Conservation (phyloP, 1,139 yeast genomes). For the Candida sojae region DNA sequence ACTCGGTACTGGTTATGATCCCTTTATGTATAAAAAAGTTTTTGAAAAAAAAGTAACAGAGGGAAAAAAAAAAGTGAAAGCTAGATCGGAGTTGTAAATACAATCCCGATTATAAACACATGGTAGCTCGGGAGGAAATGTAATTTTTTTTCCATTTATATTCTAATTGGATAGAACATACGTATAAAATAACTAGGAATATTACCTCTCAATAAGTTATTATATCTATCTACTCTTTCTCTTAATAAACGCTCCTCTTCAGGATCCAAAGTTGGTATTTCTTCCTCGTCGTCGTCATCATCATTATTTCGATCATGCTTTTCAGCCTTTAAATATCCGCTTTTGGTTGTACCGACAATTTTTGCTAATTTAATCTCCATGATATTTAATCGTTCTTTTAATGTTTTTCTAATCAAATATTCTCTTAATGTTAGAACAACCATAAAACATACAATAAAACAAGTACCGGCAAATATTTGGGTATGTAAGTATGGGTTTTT, state of each 20-base stretch:
- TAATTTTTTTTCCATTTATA: constrained; percentile 11
- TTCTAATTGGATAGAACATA: constrained; percentile 26
- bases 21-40: no score
- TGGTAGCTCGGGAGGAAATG: no score
- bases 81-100: no score
- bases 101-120: no score
- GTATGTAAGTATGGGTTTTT: constrained; percentile 55
- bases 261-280: background rate
- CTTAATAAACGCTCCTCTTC: constrained; percentile 18
- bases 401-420: constrained; percentile 24
- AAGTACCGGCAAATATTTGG: constrained; percentile 60
- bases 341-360: constrained; percentile 8
- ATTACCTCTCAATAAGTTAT: constrained; percentile 17
- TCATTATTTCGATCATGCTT: background rate
- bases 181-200: constrained; percentile 17
- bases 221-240: constrained; percentile 22
- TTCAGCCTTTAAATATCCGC: constrained; percentile 12
- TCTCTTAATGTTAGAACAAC: constrained; percentile 34
- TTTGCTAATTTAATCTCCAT: constrained; percentile 11
- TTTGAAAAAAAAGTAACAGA: no score
- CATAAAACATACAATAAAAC: constrained; percentile 35
- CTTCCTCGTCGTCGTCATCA: background rate
- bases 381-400: constrained; percentile 12
- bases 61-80: no score
- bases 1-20: no score